phyloP scores from a whole-genome alignment of 108 stramenopile genomes.

The Cyclotella distinguenda region DNA sequence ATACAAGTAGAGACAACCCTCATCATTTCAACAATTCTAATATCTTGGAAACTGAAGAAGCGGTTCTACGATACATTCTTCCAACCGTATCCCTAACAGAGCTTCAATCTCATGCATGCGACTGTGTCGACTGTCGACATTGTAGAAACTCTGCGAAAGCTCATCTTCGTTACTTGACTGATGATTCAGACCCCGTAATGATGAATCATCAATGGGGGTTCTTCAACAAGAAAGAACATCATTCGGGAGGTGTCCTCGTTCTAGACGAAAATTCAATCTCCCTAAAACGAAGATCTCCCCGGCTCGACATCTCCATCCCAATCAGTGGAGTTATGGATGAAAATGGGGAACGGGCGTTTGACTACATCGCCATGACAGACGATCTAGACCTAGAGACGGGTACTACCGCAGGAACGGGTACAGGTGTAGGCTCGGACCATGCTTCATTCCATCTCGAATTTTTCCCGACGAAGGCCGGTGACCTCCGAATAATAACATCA shows the following conservation, averaged over 20 bases:
- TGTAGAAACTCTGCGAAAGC: slow-evolving; percentile 17
- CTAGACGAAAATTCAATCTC: not conserved
- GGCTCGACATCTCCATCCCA: slow-evolving; percentile 11
- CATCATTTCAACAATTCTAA: no score
- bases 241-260: not conserved
- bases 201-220: not conserved
- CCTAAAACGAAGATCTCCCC: not conserved
- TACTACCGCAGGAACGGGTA: not conserved
- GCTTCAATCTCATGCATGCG: not conserved
- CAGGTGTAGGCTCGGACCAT: not conserved
- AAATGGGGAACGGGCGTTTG: slow-evolving; percentile 12
- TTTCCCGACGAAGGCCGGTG: slow-evolving; percentile 3
- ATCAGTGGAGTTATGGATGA: not conserved
- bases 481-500: no score
- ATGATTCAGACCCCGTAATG: not conserved
- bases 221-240: not conserved
- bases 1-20: slow-evolving; percentile 1
- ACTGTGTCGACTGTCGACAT: slow-evolving; percentile 9
- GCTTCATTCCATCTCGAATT: slow-evolving; percentile 13
- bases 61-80: slow-evolving; percentile 10
- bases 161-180: not conserved
- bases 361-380: slow-evolving; percentile 23
- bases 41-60: no score
- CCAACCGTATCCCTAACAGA: slow-evolving; percentile 33
- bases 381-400: slow-evolving; percentile 29